Conservation (phyloP, 208 protist species). For the Crithidia thermophila region DNA sequence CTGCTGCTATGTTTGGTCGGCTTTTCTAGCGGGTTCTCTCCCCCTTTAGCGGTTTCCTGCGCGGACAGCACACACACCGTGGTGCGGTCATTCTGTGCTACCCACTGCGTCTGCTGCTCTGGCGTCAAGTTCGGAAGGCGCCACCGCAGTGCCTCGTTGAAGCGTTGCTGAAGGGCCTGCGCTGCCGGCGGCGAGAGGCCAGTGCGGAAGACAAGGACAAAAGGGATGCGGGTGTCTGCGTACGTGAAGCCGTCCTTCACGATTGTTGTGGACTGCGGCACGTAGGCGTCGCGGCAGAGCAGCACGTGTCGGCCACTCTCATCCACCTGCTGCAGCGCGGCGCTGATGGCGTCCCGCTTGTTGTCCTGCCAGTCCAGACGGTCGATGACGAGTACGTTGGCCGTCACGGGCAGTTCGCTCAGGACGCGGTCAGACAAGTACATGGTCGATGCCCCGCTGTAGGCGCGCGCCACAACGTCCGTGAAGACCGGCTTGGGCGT, state of each 20-base stretch:
- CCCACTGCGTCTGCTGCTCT: constrained; percentile 25
- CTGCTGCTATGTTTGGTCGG: neutral
- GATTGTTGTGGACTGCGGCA: constrained; percentile 9
- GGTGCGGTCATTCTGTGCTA: constrained; percentile 24
- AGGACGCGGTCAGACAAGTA: constrained; percentile 36
- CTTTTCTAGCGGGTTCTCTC: constrained; percentile 34
- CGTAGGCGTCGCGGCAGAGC: constrained; percentile 37
- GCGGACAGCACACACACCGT: constrained; percentile 29
- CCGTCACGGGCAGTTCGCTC: constrained; percentile 31
- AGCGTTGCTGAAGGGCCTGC: constrained; percentile 10
- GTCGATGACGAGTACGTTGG: constrained; percentile 52
- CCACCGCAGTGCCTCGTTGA: constrained; percentile 28
- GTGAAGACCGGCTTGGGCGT: constrained; percentile 20
- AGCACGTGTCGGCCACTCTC: constrained; percentile 26
- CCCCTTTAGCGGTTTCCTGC: constrained; percentile 22
- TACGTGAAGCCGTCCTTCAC: constrained; percentile 13
- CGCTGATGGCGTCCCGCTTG: neutral
- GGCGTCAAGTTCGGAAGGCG: constrained; percentile 10
- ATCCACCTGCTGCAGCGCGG: constrained; percentile 19
- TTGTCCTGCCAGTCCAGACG: constrained; percentile 23
- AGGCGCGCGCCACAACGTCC: constrained; percentile 21
- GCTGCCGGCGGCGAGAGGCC: constrained; percentile 15
- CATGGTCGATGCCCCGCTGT: constrained; percentile 21
- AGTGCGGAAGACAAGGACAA: constrained; percentile 44
- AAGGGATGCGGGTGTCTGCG: constrained; percentile 27